These are phyloP conservation scores for Tricholoma matsutake DNA, from an alignment of 768 basidiomycete genomes.

Conservation along the genomic window DNA sequence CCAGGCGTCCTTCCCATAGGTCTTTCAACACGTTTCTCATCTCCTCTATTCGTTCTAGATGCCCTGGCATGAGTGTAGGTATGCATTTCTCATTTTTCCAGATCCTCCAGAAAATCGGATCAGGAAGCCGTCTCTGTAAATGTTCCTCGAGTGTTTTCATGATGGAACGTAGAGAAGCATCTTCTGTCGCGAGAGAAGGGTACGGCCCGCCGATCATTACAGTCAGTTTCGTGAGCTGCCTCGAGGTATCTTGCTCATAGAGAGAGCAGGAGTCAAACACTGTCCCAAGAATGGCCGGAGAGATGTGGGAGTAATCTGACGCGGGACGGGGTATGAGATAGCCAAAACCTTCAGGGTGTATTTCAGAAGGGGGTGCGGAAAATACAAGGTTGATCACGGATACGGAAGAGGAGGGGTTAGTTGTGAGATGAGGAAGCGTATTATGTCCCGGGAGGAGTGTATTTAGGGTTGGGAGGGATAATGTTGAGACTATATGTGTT, in stretches of 20 bases:
- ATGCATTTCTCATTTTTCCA: slow-evolving; percentile 68
- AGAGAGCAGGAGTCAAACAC: slow-evolving; percentile 88
- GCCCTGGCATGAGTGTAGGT: slow-evolving; percentile 73
- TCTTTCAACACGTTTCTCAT: slow-evolving; percentile 42
- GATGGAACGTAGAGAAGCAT: slow-evolving; percentile 27
- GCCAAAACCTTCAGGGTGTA: slow-evolving; percentile 89
- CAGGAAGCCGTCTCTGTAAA: slow-evolving; percentile 45
- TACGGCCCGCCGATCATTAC: slow-evolving; percentile 91
- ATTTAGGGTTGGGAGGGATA: slow-evolving; percentile 60
- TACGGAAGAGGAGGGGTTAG: slow-evolving; percentile 77
- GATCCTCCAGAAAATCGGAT: slow-evolving; percentile 52
- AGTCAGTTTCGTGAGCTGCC: slow-evolving; percentile 69
- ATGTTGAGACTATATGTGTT: slow-evolving; percentile 74
- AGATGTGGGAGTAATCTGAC: slow-evolving; percentile 42
- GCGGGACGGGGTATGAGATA: slow-evolving; percentile 86
- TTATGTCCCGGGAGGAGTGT: slow-evolving; percentile 36
- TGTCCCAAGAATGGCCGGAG: slow-evolving; percentile 65
- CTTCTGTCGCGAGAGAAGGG: slow-evolving; percentile 23
- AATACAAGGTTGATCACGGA: slow-evolving; percentile 91
- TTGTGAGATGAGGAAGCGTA: slow-evolving; percentile 58
- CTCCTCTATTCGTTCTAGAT: slow-evolving; percentile 64
- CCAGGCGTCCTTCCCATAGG: slow-evolving; percentile 48
- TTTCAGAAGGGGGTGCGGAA: slow-evolving; percentile 39
- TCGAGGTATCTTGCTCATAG: slow-evolving; percentile 43
- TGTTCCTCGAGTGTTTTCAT: slow-evolving; percentile 42